Base-by-base conservation (phyloP, 257 asterid genomes). In the Solanum medicagineum region DNA sequence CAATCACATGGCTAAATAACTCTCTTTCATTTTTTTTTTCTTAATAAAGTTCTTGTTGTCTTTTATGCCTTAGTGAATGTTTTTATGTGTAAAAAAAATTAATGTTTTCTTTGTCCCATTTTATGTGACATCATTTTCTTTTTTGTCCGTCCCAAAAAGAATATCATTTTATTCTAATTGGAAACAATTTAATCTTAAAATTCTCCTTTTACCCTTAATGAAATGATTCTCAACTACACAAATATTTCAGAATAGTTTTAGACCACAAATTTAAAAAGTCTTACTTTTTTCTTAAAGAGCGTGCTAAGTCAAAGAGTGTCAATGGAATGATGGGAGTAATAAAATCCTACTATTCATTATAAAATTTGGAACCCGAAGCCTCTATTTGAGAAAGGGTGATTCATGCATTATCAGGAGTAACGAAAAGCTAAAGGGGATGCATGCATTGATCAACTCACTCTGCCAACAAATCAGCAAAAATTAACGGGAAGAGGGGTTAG, bases 391-490 rank as follows among this genome's bases (percentile, higher is more conserved):
- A 40, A 69, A 9, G 54, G 79, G 79, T 40, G 79, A 19, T 75
- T 49, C 81, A 24, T 75, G 60, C 81, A 75, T 75, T 22, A 51
- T 12, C 47, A 74, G 42, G 55, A 36, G 51, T 22, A 36, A 73
- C 45, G 17, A 73, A 73, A 56, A 75, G 22, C 13, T 75, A 75
- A 75, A 75, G 60, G 59, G 40, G 60, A 47, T 75, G 60, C 81
- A 49, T 75, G 81, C 81, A 75, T 49, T 49, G 24, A 22, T 75
- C 17, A 47, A 14, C 40, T 47, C 81, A 49, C 9, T 47, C 13
- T 13, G 56, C 60, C 22, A 22, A 74, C 59, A 74, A 74, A 10
- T 74, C 10, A 74, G 20, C 60, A 74, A 74, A 74, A 74, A 47
- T 75, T 75, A 69, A 36, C 13, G 9, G 79, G 53, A 69, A 40